Evolutionary conservation across 768 basidiomycete genomes (phyloP).

Genomic region (Leccinum boreale): DNA sequence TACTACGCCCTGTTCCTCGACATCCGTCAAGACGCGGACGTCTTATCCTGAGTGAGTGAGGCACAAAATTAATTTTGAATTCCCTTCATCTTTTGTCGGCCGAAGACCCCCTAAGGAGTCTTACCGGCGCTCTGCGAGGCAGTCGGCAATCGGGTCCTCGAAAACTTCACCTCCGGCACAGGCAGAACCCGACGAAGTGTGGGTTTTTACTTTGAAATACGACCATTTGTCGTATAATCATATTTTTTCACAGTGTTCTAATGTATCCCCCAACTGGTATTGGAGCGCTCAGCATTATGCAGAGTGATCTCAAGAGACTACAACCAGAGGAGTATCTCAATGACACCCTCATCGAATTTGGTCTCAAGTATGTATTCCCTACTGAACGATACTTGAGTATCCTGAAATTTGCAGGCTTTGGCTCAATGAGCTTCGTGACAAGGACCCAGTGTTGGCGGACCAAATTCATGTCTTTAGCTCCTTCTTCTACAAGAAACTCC

Average conservation of each 20-base stretch:
- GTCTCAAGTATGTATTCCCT: constrained; percentile 67
- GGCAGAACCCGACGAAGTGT: constrained; percentile 65
- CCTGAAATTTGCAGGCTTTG: constrained; percentile 52
- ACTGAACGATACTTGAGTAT: background rate
- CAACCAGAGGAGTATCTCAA: constrained; percentile 85
- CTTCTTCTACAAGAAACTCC: constrained; percentile 96
- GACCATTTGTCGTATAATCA: constrained; percentile 3
- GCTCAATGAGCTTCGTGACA: constrained; percentile 54
- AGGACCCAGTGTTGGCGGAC: constrained; percentile 58
- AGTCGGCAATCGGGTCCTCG: constrained; percentile 23
- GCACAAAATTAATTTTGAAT: background rate
- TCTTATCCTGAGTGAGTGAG: constrained; percentile 17
- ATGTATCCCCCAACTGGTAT: constrained; percentile 68
- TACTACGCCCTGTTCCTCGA: constrained; percentile 16
- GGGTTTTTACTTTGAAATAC: constrained; percentile 5
- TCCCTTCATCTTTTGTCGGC: background rate
- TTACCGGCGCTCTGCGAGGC: constrained; percentile 37
- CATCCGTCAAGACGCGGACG: constrained; percentile 13
- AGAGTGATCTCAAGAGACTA: constrained; percentile 72
- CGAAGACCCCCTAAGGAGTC: constrained; percentile 13
- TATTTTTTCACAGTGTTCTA: constrained; percentile 51
- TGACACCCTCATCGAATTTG: constrained; percentile 95
- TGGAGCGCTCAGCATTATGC: constrained; percentile 79
- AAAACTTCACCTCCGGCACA: constrained; percentile 17
- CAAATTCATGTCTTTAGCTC: constrained; percentile 92